These are phyloP conservation scores for Cornus kousa DNA, from an alignment of 148 eudicot species.

Conservation along the genomic window DNA sequence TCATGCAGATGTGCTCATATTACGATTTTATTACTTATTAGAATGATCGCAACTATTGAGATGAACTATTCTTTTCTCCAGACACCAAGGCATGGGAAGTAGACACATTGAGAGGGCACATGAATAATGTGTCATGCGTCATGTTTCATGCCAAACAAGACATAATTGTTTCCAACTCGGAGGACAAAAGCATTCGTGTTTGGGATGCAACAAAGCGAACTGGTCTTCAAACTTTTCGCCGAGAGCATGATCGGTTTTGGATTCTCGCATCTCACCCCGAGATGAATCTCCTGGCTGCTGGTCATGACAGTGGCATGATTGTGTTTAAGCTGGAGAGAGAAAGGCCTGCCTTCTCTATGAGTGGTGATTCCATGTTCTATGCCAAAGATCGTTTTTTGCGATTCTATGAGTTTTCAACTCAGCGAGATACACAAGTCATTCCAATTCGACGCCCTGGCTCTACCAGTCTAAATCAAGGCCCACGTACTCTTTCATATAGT, in stretches of 20 bases:
- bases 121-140: slow-evolving; percentile 93
- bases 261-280: slow-evolving; percentile 88
- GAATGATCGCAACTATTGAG: not conserved
- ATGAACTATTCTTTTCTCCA: slow-evolving; percentile 22
- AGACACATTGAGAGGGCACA: slow-evolving; percentile 91
- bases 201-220: slow-evolving; percentile 98
- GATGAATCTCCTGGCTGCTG: slow-evolving; percentile 96
- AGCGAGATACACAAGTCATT: slow-evolving; percentile 75
- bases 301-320: slow-evolving; percentile 97
- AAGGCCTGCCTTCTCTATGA: slow-evolving; percentile 86
- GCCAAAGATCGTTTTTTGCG: slow-evolving; percentile 88
- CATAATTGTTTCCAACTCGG: slow-evolving; percentile 91
- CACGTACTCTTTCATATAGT: slow-evolving; percentile 84
- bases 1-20: too few relatives aligned
- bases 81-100: slow-evolving; percentile 99
- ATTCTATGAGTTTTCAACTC: slow-evolving; percentile 73
- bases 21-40: not conserved
- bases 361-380: slow-evolving; percentile 77
- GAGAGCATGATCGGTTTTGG: slow-evolving; percentile 99
- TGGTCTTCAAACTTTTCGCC: slow-evolving; percentile 89
- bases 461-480: slow-evolving; percentile 75
- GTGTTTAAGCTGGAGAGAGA: slow-evolving; percentile 97
- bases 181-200: slow-evolving; percentile 96
- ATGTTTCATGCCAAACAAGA: slow-evolving; percentile 89
- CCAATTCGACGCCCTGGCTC: slow-evolving; percentile 92